Evolutionary conservation across 2,329 filamentous ascomycete genomes (phyloP), one percentile per base, ranked within the genome.

Genomic region (Aspergillus sp.): DNA sequence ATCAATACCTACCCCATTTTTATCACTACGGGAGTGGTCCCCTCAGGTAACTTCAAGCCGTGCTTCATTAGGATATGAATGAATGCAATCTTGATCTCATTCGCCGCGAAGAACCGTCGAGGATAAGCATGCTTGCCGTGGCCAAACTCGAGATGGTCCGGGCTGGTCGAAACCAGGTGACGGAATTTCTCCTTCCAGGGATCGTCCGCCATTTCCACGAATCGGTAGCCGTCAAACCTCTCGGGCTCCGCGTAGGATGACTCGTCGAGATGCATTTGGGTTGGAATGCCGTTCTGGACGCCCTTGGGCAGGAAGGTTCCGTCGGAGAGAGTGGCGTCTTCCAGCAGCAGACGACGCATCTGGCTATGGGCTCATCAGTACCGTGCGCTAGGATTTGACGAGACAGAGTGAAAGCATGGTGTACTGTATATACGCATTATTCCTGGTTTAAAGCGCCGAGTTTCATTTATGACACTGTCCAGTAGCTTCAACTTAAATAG

Each of bases 71-170:
- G 62, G 4, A 83, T 65, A 56, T 82, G 76, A 0, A 79, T 76
- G 45, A 83, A 61, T 2, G 83, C 74, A 68, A 84, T 80, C 66
- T 85, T 85, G 10, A 83, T 71, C 66, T 82, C 80, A 52, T 82
- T 75, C 0, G 79, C 77, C 0, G 81, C 81, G 58, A 84, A 84
- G 71, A 84, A 84, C 0, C 82, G 73, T 0, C 82, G 83, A 0
- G 81, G 79, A 49, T 82, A 71, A 11, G 66, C 57, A 36, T 69
- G 61, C 16, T 57, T 62, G n/a, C 74, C 73, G 45, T 68, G 66
- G 0, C 73, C 73, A 46, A 73, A 75, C 16, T 59, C 61, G 2
- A 74, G 54, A 29, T 67, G 59, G 1, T 65, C 60, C 4, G 57
- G 50, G 12, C 55, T 63, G 6, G 68, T 64, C 2, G 67, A 61